These are phyloP conservation scores for Ceratobasidium sp. DNA, from an alignment of 1,284 basidiomycete species.

Conservation along the genomic window DNA sequence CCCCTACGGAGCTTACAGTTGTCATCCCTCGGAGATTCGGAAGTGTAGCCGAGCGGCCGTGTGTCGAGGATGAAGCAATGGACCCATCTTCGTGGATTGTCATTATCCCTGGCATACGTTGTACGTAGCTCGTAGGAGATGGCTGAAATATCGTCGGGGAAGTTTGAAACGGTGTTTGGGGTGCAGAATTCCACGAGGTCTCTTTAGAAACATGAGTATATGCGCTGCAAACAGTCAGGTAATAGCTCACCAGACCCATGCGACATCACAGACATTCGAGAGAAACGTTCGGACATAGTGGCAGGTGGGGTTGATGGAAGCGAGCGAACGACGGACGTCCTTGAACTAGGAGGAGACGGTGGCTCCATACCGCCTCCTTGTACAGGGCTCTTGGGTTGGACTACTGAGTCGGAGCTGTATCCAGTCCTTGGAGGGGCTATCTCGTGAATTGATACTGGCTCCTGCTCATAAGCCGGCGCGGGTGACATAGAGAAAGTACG, in stretches of 20 bases:
- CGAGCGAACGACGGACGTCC: not conserved
- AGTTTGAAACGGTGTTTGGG: conserved; percentile 3
- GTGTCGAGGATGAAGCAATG: not conserved
- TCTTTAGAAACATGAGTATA: conserved; percentile 20
- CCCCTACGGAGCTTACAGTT: not conserved
- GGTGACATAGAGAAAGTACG: conserved; percentile 26
- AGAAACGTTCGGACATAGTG: not conserved
- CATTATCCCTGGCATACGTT: conserved; percentile 14
- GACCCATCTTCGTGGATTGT: conserved; percentile 20
- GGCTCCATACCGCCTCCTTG: not conserved
- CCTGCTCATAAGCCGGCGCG: conserved; percentile 23
- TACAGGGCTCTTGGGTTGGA: not conserved
- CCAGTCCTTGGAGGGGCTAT: not conserved
- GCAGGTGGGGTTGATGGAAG: conserved; percentile 24
- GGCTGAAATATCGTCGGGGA: conserved; percentile 21
- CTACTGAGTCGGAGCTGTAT: not conserved
- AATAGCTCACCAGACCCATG: not conserved
- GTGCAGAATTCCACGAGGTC: not conserved
- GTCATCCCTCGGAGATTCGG: conserved; percentile 4
- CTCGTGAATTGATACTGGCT: not conserved
- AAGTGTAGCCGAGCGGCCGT: not conserved
- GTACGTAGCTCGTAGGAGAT: conserved; percentile 9
- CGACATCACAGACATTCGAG: conserved; percentile 4
- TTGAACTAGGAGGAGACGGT: conserved; percentile 16
- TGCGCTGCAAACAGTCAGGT: not conserved